These are phyloP conservation scores for Sclerotinia sclerotiorum DNA, from an alignment of 2,329 filamentous ascomycete species.

Conservation along the genomic window DNA sequence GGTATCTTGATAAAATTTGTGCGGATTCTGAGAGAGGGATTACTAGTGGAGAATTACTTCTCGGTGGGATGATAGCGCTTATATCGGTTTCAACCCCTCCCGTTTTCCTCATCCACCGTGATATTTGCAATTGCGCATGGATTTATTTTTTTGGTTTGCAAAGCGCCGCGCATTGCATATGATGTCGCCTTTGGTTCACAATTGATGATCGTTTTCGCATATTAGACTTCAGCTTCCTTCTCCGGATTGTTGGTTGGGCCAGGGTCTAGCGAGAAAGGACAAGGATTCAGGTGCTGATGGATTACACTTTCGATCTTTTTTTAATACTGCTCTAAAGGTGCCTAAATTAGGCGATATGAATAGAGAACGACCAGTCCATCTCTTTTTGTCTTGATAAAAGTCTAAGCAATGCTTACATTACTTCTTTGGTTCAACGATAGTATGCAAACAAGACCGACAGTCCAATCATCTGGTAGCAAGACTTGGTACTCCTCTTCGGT, in stretches of 20 bases:
- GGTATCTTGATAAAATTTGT: neutral
- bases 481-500: neutral
- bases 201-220: neutral
- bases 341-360: neutral
- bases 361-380: neutral
- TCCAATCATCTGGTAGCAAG: neutral
- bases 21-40: neutral
- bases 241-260: neutral
- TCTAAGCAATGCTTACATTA: neutral
- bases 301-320: neutral
- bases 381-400: neutral
- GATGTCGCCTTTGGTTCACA: neutral
- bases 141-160: neutral
- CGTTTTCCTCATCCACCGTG: neutral
- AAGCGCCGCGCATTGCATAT: constrained; percentile 8
- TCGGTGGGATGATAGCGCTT: constrained; percentile 1
- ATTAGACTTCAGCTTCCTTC: neutral
- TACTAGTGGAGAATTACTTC: neutral
- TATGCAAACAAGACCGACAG: neutral
- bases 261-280: neutral
- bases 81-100: neutral
- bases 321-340: neutral
- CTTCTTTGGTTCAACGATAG: neutral
- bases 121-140: neutral
- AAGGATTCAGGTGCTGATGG: neutral